These are phyloP conservation scores for Saprolegnia parasitica DNA, from an alignment of 352 stramenopile species.

Conservation along the genomic window DNA sequence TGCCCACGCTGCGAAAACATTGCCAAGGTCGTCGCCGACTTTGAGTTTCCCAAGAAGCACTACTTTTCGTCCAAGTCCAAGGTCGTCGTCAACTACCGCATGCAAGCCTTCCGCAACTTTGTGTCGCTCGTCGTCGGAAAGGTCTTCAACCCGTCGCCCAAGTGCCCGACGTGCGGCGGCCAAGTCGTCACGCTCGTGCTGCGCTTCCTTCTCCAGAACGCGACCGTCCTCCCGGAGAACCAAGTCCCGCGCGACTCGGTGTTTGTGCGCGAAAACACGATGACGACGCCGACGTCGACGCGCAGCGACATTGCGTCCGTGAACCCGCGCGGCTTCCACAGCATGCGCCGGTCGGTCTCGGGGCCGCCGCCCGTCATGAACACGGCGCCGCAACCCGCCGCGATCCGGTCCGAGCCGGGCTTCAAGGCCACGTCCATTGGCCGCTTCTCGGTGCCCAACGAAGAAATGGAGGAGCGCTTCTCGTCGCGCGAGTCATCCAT, in stretches of 20 bases:
- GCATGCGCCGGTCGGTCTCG: slow-evolving; percentile 4
- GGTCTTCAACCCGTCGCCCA: slow-evolving; percentile 76
- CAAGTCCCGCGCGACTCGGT: slow-evolving; percentile 23
- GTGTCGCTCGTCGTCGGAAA: slow-evolving; percentile 74
- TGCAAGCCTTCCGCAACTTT: slow-evolving; percentile 79
- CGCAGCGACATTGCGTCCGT: slow-evolving; percentile 3
- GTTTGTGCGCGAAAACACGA: background rate
- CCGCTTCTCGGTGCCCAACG: slow-evolving; percentile 23
- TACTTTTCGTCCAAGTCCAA: slow-evolving; percentile 68
- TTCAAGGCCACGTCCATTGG: slow-evolving; percentile 12
- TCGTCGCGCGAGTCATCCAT: slow-evolving; percentile 11
- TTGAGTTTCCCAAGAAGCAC: slow-evolving; percentile 86
- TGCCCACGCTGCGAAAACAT: slow-evolving; percentile 80
- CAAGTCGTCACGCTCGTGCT: slow-evolving; percentile 26
- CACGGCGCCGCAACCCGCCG: background rate
- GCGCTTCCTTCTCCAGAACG: slow-evolving; percentile 25
- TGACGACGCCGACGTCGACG: slow-evolving; percentile 18
- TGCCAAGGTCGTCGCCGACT: slow-evolving; percentile 64
- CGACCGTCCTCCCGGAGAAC: slow-evolving; percentile 26
- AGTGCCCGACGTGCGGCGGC: slow-evolving; percentile 77
- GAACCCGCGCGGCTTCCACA: slow-evolving; percentile 9
- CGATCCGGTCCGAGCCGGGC: background rate
- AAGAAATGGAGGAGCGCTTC: slow-evolving; percentile 28
- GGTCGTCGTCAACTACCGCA: slow-evolving; percentile 79
- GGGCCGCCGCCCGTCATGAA: background rate